These are phyloP conservation scores for Myxozyma melibiosi DNA, from an alignment of 805 yeast genomes.

Conservation along the genomic window DNA sequence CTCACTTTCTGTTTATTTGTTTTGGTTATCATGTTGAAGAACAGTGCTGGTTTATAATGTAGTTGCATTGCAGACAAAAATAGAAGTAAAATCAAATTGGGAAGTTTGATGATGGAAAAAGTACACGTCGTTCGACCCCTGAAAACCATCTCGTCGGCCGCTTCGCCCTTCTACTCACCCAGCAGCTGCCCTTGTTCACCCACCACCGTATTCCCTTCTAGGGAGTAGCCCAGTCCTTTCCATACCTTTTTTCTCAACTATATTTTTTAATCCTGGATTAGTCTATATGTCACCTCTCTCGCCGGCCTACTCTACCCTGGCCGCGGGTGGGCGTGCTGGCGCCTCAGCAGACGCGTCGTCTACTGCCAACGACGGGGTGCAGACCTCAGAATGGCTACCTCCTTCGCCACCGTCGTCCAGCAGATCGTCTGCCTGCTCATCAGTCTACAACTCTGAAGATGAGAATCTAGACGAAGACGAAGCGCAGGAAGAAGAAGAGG, in stretches of 20 bases:
- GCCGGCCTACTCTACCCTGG: constrained; percentile 3
- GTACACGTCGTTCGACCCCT: constrained; percentile 9
- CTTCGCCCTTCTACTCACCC: neutral
- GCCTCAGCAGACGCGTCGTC: neutral
- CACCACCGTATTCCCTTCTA: no score
- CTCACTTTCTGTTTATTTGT: neutral
- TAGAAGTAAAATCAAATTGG: neutral
- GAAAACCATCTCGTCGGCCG: constrained; percentile 2
- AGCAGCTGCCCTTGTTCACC: no score
- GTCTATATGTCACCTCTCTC: constrained; percentile 1
- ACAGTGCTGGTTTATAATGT: neutral
- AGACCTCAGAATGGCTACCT: neutral
- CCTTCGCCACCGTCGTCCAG: constrained; percentile 6
- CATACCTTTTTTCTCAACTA: neutral
- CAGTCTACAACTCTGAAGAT: neutral
- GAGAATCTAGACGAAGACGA: constrained; percentile 2
- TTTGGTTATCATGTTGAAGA: neutral
- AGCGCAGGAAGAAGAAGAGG: neutral
- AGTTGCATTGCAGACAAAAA: neutral
- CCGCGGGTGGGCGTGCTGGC: neutral
- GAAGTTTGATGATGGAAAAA: neutral
- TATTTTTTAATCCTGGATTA: no score
- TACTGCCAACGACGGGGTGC: no score
- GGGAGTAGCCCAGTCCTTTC: no score
- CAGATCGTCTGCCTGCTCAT: neutral